Evolutionary conservation across 768 basidiomycete species (phyloP).

Genomic region (Leccinum uliginosum): DNA sequence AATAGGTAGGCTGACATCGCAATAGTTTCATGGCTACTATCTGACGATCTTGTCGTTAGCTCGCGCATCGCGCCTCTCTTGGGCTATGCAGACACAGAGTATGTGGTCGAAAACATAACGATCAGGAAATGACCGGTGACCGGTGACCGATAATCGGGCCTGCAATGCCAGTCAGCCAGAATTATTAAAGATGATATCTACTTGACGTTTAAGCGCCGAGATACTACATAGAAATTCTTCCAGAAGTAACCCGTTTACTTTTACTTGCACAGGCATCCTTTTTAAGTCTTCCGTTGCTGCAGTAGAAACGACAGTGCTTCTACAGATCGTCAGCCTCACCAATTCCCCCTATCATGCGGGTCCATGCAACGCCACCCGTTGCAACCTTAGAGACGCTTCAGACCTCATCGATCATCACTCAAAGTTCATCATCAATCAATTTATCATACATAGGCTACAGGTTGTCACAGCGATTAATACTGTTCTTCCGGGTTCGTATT

Average conservation of each 20-base stretch:
- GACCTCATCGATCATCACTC: not conserved
- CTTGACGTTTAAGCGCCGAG: not conserved
- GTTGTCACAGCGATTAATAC: not conserved
- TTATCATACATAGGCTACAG: too few species aligned
- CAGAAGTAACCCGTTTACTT: not conserved
- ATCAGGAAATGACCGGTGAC: conserved; percentile 39
- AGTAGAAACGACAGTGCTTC: not conserved
- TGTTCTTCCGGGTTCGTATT: not conserved
- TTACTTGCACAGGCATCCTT: not conserved
- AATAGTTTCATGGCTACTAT: not conserved
- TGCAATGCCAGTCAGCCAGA: not conserved
- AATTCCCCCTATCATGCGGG: not conserved
- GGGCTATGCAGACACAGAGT: conserved; percentile 94
- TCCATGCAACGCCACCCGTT: not conserved
- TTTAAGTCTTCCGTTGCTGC: not conserved
- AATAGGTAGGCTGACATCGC: conserved; percentile 65
- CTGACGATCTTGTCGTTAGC: conserved; percentile 39
- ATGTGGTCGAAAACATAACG: conserved; percentile 94
- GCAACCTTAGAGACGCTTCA: not conserved
- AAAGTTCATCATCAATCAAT: not conserved
- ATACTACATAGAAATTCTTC: not conserved
- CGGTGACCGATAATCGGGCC: not conserved
- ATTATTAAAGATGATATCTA: not conserved
- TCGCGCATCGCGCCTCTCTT: conserved; percentile 74
- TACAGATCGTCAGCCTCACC: not conserved